phyloP scores from a whole-genome alignment of 2,329 filamentous ascomycete species.

The Fusarium chaquense region DNA sequence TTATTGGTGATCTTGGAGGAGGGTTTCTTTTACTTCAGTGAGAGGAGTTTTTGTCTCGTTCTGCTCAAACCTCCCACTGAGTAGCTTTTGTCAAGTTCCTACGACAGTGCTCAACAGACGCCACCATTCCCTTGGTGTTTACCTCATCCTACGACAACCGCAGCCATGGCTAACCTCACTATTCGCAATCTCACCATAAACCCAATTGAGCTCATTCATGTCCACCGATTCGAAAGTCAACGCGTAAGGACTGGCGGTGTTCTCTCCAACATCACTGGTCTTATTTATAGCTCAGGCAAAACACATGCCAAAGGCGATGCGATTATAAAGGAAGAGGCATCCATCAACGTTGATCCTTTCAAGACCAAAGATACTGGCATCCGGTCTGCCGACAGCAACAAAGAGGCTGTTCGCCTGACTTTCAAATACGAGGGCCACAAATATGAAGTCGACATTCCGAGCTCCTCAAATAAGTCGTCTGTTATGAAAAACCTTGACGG shows the following conservation, averaged over 20 bases:
- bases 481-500: slow-evolving; percentile 69
- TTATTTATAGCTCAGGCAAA: slow-evolving; percentile 51
- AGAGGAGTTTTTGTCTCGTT: neutral
- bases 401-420: slow-evolving; percentile 78
- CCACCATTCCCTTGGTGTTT: slow-evolving; percentile 9
- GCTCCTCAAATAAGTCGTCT: slow-evolving; percentile 68
- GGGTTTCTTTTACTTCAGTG: neutral
- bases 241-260: slow-evolving; percentile 58
- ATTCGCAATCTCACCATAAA: slow-evolving; percentile 86
- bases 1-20: neutral
- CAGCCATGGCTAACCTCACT: slow-evolving; percentile 67
- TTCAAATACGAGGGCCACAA: slow-evolving; percentile 69
- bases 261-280: slow-evolving; percentile 59
- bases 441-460: slow-evolving; percentile 80
- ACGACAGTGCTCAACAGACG: slow-evolving; percentile 1
- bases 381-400: slow-evolving; percentile 66
- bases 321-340: slow-evolving; percentile 71
- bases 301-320: slow-evolving; percentile 65
- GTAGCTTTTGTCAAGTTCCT: neutral
- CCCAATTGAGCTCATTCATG: slow-evolving; percentile 75
- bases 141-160: slow-evolving; percentile 3
- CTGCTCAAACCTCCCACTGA: neutral
- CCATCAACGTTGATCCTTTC: slow-evolving; percentile 76
- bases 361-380: slow-evolving; percentile 69
- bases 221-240: slow-evolving; percentile 77